phyloP scores from a whole-genome alignment of 2,329 filamentous ascomycete species.

The Colletotrichum orbiculare region DNA sequence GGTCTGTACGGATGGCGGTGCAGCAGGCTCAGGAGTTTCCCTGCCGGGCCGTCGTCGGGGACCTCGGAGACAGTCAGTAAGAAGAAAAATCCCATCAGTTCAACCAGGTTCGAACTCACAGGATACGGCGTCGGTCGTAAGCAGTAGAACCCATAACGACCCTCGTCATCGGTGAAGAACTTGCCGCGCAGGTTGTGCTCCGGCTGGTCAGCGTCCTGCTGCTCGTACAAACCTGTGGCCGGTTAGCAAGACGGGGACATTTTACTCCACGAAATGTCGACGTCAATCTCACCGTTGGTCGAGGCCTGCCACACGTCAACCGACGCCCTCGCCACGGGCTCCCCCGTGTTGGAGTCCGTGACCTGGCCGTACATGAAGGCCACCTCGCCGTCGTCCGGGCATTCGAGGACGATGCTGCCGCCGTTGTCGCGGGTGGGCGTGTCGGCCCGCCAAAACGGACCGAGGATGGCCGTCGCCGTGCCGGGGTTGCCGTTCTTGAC shows the following conservation, averaged over 20 bases:
- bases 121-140: conserved; percentile 62
- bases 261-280: too few species aligned
- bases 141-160: conserved; percentile 69
- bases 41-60: conserved; percentile 63
- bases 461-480: conserved; percentile 83
- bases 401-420: conserved; percentile 69
- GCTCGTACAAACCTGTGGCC: conserved; percentile 59
- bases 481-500: conserved; percentile 57
- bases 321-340: conserved; percentile 72
- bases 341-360: conserved; percentile 66
- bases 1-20: conserved; percentile 68
- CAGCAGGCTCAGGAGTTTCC: conserved; percentile 61
- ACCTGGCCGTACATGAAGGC: conserved; percentile 73
- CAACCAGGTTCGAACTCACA: conserved; percentile 7
- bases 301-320: conserved; percentile 86
- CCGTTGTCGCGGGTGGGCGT: conserved; percentile 78
- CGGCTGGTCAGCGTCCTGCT: conserved; percentile 70
- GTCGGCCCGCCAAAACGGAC: conserved; percentile 84
- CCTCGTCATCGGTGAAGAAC: conserved; percentile 71
- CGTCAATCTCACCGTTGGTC: conserved; percentile 67
- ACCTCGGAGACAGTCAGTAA: conserved; percentile 38
- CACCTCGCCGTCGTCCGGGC: conserved; percentile 61
- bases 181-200: conserved; percentile 76
- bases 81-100: too few species aligned
- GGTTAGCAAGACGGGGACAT: conserved; percentile 18